Evolutionary conservation across 2,329 filamentous ascomycete genomes (phyloP), one percentile per base, ranked within the genome.

Genomic region (Pestalotiopsis sp.): DNA sequence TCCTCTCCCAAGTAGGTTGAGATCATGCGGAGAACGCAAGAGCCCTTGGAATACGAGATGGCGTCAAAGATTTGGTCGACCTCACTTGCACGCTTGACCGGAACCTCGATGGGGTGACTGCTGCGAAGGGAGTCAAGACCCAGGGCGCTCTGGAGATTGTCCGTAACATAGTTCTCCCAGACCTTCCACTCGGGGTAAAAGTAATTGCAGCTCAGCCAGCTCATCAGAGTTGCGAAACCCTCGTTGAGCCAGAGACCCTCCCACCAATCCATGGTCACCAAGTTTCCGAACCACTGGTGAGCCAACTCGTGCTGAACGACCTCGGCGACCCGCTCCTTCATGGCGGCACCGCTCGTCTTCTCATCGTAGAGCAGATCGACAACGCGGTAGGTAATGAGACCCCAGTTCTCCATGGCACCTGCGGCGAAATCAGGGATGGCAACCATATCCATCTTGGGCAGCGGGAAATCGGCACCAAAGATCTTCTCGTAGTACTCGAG

Each of bases 171-270:
- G 36, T 91, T 92, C 81, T 98, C 90, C 95, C 95, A 98, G 14
- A 98, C 94, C 82, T 97, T 97, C 95, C 95, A 98, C 81, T 98
- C 95, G 9, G 95, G 95, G 82, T 95, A 98, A 85, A 98, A 98
- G 68, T 88, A 88, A 80, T 98, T 95, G 87, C 94, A 97, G 58
- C 78, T 82, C 76, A 83, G 66, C 93, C 94, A 92, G 70, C 93
- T 95, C 93, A 96, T 94, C 90, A 93, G 93, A 52, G 93, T 97
- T 39, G 94, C 93, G 75, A 97, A 97, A 45, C 93, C 93, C 80
- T 97, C 93, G 80, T 98, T 98, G 66, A 98, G 88, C 95, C 95
- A 98, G 7, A 98, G 84, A 67, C 95, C 95, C 81, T 98, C 94
- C 95, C 95, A 98, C 87, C 97, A 98, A 80, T 97, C 94, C 94